Base-by-base conservation (phyloP, 306 rosid genomes). In the Prunus kanzakura region DNA sequence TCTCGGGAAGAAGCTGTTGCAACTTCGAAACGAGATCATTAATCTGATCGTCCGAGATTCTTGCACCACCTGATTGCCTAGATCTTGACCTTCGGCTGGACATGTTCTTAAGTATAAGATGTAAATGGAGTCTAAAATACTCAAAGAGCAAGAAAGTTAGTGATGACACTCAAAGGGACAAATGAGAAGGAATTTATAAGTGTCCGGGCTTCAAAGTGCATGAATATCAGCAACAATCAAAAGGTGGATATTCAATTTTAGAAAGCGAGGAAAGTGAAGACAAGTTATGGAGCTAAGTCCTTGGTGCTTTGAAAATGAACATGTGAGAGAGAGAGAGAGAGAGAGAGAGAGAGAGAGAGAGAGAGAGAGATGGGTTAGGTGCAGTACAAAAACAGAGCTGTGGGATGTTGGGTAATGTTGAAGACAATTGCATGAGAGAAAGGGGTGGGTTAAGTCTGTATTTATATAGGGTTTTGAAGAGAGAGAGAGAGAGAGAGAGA, bases 1-100 rank as follows among this genome's bases (percentile, higher is more conserved):
- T 91, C 90, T 96, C 98, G 2, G 99, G 98, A 66, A 96, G 96
- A 79, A 96, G 97, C 52, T 92, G 98, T 41, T 92, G 98, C 85
- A 96, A 82, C 87, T 92, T 96, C 72, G 98, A 86, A 71, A 92
- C 98, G 19, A 92, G 99, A 74, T 96, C 99, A 67, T 88, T 82
- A 84, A 96, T 96, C 88, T 96, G 99, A 79, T 92, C 98, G n/a
- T 96, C 99, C 0, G 89, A 84, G 82, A 96, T 96, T 72, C 97
- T 91, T 19, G 99, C 87, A 38, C 86, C 80, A 69, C 87, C 76
- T 38, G 97, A 77, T 77, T 95, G 97, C 80, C 93, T 87, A 18
- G 98, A 84, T 56, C 96, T 71, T 46, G 92, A 90, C 73, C 96
- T 78, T 84, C 90, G 74, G 87, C 86, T 86, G 9, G 93, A 91